Conservation (phyloP, 2,329 filamentous ascomycete species). For the Diplodia intermedia region DNA sequence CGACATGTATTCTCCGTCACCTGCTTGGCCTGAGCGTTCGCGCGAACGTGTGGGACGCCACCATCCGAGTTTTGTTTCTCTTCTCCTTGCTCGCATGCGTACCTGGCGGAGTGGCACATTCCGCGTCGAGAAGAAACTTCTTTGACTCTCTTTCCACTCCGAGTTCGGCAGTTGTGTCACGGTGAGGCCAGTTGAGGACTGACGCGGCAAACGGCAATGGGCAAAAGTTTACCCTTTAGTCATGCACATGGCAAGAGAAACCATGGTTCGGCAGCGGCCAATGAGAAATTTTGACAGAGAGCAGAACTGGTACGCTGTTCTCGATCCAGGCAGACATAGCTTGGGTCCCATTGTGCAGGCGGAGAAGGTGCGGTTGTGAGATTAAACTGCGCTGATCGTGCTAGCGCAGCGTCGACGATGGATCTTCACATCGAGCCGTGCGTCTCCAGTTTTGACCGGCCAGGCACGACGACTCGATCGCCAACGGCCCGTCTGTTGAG, state of each 20-base stretch:
- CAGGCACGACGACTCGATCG: constrained; percentile 7
- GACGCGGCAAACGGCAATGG: neutral
- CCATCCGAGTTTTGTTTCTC: too few relatives aligned
- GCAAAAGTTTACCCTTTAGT: neutral
- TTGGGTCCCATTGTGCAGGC: neutral
- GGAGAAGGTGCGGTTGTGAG: constrained; percentile 12
- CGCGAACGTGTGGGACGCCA: too few relatives aligned
- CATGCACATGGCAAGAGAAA: neutral
- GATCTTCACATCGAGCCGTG: constrained; percentile 13
- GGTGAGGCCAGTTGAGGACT: neutral
- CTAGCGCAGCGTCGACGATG: constrained; percentile 22
- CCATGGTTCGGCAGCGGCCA: neutral
- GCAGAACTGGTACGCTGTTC: neutral
- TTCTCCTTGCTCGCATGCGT: too few relatives aligned
- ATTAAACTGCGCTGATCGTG: constrained; percentile 18
- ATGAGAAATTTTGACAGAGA: neutral
- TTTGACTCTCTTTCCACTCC: neutral
- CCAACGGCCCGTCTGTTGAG: neutral
- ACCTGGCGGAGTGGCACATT: neutral
- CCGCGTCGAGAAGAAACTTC: neutral
- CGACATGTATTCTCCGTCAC: too few relatives aligned
- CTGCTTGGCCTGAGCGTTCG: too few relatives aligned
- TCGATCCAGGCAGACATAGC: too few relatives aligned
- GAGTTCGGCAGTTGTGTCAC: too few relatives aligned
- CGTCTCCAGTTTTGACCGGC: constrained; percentile 11